Evolutionary conservation across 2,329 filamentous ascomycete genomes (phyloP).

Genomic region (Ilyonectria robusta): DNA sequence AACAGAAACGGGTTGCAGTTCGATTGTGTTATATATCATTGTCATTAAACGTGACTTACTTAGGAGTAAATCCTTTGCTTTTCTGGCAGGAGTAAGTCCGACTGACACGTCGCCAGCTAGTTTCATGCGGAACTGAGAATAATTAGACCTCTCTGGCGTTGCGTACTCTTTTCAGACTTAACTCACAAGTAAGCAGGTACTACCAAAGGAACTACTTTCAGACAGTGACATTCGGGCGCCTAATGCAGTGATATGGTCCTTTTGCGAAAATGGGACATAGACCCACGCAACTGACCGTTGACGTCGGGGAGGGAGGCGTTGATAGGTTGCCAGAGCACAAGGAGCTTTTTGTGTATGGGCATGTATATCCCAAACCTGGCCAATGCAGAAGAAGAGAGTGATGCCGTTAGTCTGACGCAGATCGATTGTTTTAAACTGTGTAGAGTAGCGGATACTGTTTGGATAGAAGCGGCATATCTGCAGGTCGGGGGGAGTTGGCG

Average conservation of each 20-base stretch:
- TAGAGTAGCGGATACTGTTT: conserved; percentile 7
- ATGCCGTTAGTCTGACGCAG: conserved; percentile 18
- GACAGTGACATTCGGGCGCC: conserved; percentile 8
- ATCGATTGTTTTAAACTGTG: conserved; percentile 31
- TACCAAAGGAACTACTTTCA: neutral
- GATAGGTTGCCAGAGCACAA: conserved; percentile 24
- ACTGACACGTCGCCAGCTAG: conserved; percentile 30
- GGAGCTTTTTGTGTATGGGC: conserved; percentile 28
- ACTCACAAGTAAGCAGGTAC: conserved; percentile 30
- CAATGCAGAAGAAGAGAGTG: conserved; percentile 27
- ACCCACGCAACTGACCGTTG: conserved; percentile 30
- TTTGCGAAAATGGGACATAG: conserved; percentile 32
- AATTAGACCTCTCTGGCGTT: conserved; percentile 4
- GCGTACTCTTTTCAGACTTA: neutral
- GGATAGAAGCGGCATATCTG: conserved; percentile 27
- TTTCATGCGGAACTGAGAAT: conserved; percentile 32
- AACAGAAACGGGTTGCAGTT: conserved; percentile 18
- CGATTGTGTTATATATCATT: conserved; percentile 24
- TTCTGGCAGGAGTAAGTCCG: conserved; percentile 9
- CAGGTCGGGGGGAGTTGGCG: conserved; percentile 28
- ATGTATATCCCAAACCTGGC: conserved; percentile 30
- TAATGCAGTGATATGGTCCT: conserved; percentile 28
- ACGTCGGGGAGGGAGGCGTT: conserved; percentile 22
- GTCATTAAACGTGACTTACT: conserved; percentile 14
- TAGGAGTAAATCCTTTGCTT: conserved; percentile 19